Conservation (phyloP, 1,284 basidiomycete species). For the Ustilago tritici region DNA sequence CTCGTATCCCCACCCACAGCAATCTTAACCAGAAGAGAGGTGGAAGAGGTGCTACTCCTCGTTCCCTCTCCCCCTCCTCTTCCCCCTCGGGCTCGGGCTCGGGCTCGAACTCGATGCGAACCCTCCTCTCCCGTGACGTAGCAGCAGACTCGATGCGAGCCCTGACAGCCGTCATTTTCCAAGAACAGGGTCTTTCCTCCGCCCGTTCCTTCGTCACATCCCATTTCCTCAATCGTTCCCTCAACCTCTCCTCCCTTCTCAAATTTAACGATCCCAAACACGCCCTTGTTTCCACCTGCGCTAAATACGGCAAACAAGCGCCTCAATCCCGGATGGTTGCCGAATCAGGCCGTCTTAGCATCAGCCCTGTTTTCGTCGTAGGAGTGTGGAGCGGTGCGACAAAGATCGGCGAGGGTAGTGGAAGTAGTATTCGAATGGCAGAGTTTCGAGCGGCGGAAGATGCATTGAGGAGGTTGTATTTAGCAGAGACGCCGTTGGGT, state of each 20-base stretch:
- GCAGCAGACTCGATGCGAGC: constrained; percentile 71
- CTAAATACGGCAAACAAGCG: constrained; percentile 61
- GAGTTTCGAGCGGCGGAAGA: constrained; percentile 91
- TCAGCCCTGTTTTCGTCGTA: constrained; percentile 90
- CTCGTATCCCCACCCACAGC: constrained; percentile 30
- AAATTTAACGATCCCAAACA: constrained; percentile 76
- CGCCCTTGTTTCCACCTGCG: constrained; percentile 67
- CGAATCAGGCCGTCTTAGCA: constrained; percentile 89
- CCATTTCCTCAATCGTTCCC: constrained; percentile 50
- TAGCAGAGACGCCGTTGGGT: constrained; percentile 74
- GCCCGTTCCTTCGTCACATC: constrained; percentile 52
- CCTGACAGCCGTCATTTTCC: constrained; percentile 73
- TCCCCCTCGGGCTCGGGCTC: background rate
- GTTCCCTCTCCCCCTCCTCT: background rate
- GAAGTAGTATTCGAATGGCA: constrained; percentile 92
- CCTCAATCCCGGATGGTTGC: constrained; percentile 78
- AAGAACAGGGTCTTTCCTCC: constrained; percentile 69
- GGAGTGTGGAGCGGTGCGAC: constrained; percentile 86
- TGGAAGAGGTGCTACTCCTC: constrained; percentile 11
- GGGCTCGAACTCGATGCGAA: constrained; percentile 10
- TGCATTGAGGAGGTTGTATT: constrained; percentile 81
- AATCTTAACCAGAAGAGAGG: constrained; percentile 28
- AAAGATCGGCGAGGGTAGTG: constrained; percentile 94
- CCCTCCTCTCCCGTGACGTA: constrained; percentile 60
- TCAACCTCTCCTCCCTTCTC: constrained; percentile 81